Conservation (phyloP, 148 eudicot species). For the Fagopyrum homotropicum region DNA sequence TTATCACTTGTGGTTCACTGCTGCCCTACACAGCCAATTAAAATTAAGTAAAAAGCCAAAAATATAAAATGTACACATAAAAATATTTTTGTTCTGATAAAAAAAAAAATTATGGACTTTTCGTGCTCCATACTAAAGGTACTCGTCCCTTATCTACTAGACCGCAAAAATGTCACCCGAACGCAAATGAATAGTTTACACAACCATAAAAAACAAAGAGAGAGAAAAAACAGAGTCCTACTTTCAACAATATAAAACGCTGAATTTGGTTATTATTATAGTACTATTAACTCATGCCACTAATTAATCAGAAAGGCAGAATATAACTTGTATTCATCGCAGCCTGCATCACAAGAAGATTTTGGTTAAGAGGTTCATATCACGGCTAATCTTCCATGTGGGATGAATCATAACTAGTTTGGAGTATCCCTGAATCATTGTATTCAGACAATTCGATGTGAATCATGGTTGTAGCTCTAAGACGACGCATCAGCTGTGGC, state of each 20-base stretch:
- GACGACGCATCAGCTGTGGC: neutral
- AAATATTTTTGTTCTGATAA: too few relatives aligned
- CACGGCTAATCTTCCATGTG: neutral
- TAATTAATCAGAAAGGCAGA: neutral
- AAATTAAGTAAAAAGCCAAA: too few relatives aligned
- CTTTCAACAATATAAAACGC: neutral
- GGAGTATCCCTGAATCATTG: neutral
- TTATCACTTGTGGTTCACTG: too few relatives aligned
- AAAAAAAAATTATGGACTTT: too few relatives aligned
- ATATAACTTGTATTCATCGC: neutral
- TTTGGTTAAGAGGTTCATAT: neutral
- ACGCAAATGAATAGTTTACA: neutral
- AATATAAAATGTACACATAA: too few relatives aligned
- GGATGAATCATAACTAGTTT: neutral
- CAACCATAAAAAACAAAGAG: neutral
- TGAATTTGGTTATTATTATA: neutral
- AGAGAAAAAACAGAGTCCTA: neutral
- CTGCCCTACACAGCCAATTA: too few relatives aligned
- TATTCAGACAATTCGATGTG: neutral
- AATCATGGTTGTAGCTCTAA: neutral
- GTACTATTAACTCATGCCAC: neutral
- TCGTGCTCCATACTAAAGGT: too few relatives aligned
- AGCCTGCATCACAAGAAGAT: neutral
- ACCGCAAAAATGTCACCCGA: neutral
- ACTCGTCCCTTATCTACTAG: neutral